Conservation (phyloP, 768 basidiomycete genomes). For the Lactarius deliciosus region DNA sequence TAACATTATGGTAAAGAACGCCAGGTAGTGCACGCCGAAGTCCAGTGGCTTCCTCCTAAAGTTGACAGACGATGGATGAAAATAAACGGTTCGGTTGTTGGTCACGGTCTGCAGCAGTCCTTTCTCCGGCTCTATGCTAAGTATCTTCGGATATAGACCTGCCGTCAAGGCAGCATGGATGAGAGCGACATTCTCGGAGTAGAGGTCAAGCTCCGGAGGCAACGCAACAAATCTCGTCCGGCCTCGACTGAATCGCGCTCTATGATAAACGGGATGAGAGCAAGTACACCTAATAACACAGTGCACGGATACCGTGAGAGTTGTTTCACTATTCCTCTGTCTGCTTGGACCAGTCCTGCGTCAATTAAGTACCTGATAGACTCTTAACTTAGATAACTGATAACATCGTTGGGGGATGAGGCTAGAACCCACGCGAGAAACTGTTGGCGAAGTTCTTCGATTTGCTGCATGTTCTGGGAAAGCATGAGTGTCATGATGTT, state of each 20-base stretch:
- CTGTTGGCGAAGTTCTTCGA: constrained; percentile 94
- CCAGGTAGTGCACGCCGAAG: constrained; percentile 70
- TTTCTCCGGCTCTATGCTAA: constrained; percentile 60
- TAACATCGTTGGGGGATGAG: constrained; percentile 4
- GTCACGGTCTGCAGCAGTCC: constrained; percentile 74
- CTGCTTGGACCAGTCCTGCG: constrained; percentile 76
- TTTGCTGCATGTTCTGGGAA: constrained; percentile 83
- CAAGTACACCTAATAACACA: constrained; percentile 3
- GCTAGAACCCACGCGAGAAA: constrained; percentile 31
- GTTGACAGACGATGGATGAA: constrained; percentile 94
- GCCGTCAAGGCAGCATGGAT: constrained; percentile 81
- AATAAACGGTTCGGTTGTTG: constrained; percentile 74
- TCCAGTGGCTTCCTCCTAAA: constrained; percentile 67
- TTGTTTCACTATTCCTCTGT: constrained; percentile 62
- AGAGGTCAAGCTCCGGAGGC: constrained; percentile 67
- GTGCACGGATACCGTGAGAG: constrained; percentile 54
- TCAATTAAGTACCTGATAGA: constrained; percentile 77
- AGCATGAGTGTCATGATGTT: constrained; percentile 4
- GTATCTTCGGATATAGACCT: constrained; percentile 88
- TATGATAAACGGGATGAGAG: constrained; percentile 33
- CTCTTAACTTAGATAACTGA: constrained; percentile 13
- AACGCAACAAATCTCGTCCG: constrained; percentile 74
- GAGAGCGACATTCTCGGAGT: constrained; percentile 62
- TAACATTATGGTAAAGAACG: constrained; percentile 88
- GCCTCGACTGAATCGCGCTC: constrained; percentile 72